Evolutionary conservation across 768 basidiomycete genomes (phyloP).

Genomic region (Scleroderma bovista): DNA sequence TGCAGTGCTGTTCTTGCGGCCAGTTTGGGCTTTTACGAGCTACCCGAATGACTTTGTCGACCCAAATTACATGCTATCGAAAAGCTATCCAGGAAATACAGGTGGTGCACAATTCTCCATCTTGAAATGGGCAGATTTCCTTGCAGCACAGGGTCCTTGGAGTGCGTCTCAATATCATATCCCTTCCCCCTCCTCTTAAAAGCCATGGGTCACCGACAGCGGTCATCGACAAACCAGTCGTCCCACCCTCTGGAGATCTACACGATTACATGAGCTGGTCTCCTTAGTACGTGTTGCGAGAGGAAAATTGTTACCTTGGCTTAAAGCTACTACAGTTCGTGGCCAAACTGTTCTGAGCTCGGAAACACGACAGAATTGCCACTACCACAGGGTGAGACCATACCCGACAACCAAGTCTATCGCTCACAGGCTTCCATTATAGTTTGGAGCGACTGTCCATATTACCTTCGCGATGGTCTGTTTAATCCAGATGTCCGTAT

Average conservation of each 20-base stretch:
- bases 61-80: constrained; percentile 41
- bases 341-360: constrained; percentile 57
- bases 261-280: constrained; percentile 70
- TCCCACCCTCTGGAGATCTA: constrained; percentile 46
- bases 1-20: background rate
- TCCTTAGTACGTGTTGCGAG: constrained; percentile 46
- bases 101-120: constrained; percentile 43
- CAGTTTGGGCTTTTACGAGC: constrained; percentile 23
- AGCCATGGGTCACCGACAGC: constrained; percentile 25
- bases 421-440: constrained; percentile 1
- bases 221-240: constrained; percentile 43
- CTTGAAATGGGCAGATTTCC: constrained; percentile 39
- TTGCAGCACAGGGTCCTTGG: constrained; percentile 48
- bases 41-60: constrained; percentile 56
- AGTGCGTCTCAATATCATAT: constrained; percentile 32
- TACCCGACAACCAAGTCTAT: background rate
- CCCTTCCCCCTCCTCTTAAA: background rate
- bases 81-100: constrained; percentile 38
- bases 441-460: constrained; percentile 59
- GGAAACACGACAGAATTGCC: constrained; percentile 55
- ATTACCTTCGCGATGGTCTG: constrained; percentile 49
- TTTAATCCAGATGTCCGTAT: constrained; percentile 61
- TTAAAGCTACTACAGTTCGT: constrained; percentile 37
- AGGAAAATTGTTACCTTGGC: background rate
- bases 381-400: constrained; percentile 40